Conservation (phyloP, 306 rosid species). For the Clitoria ternatea region DNA sequence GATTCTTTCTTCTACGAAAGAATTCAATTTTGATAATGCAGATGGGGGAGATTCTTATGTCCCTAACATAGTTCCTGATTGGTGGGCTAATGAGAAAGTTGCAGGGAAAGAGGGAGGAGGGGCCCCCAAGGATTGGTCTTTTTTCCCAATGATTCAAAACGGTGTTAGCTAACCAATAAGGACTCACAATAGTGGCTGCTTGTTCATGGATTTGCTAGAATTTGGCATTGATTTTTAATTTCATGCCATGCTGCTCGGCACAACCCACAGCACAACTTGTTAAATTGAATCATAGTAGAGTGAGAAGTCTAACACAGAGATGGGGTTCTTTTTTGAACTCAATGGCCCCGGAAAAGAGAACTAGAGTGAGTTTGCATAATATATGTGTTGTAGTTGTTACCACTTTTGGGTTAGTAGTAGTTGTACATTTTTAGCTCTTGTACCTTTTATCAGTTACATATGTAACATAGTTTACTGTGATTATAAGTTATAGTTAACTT, state of each 20-base stretch:
- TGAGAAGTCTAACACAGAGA: constrained; percentile 30
- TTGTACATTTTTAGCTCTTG: constrained; percentile 27
- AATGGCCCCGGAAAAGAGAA: constrained; percentile 16
- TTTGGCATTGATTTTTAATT: constrained; percentile 24
- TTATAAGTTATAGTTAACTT: not conserved
- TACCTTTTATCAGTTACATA: not conserved
- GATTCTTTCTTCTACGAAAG: constrained; percentile 66
- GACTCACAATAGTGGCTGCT: constrained; percentile 26
- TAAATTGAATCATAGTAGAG: constrained; percentile 29
- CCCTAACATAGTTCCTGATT: constrained; percentile 49
- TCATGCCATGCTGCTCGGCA: constrained; percentile 15
- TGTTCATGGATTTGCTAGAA: constrained; percentile 11
- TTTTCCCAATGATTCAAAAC: constrained; percentile 75
- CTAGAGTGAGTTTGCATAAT: constrained; percentile 20
- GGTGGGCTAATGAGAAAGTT: constrained; percentile 95
- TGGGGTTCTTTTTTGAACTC: constrained; percentile 36
- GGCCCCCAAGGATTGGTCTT: constrained; percentile 63
- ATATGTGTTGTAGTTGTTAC: constrained; percentile 14
- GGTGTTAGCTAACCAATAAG: constrained; percentile 43
- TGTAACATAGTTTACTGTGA: constrained; percentile 24
- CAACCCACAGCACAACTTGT: constrained; percentile 15
- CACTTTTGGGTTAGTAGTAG: constrained; percentile 19
- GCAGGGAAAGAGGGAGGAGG: constrained; percentile 47
- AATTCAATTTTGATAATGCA: constrained; percentile 78
- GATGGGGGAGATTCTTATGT: constrained; percentile 65